Evolutionary conservation across 2,329 filamentous ascomycete genomes (phyloP), one percentile per base, ranked within the genome.

Genomic region (Furcasterigmium sp.): DNA sequence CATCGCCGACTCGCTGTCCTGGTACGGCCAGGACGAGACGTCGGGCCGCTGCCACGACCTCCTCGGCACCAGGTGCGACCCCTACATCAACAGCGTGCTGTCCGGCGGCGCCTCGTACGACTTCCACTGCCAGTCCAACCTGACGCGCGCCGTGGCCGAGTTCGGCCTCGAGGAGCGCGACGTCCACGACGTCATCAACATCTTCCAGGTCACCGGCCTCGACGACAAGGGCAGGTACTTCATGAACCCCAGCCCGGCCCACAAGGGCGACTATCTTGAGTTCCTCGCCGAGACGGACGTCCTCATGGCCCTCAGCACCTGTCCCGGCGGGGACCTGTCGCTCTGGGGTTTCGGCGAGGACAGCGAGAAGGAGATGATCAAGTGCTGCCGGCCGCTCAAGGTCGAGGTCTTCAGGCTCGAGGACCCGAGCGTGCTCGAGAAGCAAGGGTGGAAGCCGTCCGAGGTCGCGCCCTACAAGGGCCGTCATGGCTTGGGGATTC

Each of bases 91-190:
- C 59, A 71, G 77, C 29, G 74, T 93, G 49, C 76, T 94, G 41
- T 79, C 75, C 4, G 81, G 80, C n/a, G 20, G 19, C 29, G 73
- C 78, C 39, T 72, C 73, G 25, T 93, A 89, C 58, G 84, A 93
- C 60, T 91, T 78, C 61, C 87, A 93, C 59, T 94, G 88, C 61
- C 87, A 91, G 56, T 88, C 84, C 2, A 94, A 94, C 59, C 74
- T 94, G 10, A 80, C 79, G 2, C 78, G 88, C 4, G 85, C 88
- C 0, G 78, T 93, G 3, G 48, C 82, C 1, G 82, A 83, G 0
- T 82, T 72, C 47, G 85, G 86, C 0, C 60, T 93, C 34, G 74
- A 70, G 5, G 88, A 93, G 62, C 69, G 70, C 23, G 87, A 93
- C 56, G 80, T 93, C 2, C 88, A 94, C 55, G 87, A 94, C 59